Evolutionary conservation across 1,284 basidiomycete genomes (phyloP).

Genomic region (Papiliotrema laurentii): DNA sequence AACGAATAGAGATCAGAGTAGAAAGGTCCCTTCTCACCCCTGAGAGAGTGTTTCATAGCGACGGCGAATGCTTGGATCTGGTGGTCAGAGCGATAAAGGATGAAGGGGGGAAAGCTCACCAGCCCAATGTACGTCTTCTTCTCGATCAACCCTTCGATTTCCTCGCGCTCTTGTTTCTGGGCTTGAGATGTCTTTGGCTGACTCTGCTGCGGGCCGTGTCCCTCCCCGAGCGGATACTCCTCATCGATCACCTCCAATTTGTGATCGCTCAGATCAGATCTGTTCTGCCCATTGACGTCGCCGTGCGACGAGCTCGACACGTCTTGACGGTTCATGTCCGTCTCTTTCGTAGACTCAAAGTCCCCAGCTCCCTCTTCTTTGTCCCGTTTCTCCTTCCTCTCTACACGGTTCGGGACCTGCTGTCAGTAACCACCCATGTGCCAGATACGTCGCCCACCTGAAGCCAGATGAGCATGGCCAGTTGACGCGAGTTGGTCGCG

Average conservation of each 20-base stretch:
- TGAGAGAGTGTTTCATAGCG: constrained; percentile 29
- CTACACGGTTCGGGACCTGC: background rate
- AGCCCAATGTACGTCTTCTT: constrained; percentile 36
- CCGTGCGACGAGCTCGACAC: background rate
- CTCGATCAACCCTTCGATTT: constrained; percentile 25
- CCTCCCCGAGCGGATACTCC: too few relatives aligned
- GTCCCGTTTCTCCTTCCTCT: constrained; percentile 1
- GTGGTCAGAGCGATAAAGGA: too few relatives aligned
- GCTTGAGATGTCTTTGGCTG: too few relatives aligned
- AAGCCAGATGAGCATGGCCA: constrained; percentile 30
- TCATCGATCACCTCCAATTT: background rate
- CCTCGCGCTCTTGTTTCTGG: constrained; percentile 5
- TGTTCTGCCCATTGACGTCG: background rate
- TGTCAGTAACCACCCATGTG: background rate
- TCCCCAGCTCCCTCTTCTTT: constrained; percentile 6
- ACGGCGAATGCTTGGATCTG: constrained; percentile 34
- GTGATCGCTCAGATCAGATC: background rate
- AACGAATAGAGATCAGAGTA: constrained; percentile 33
- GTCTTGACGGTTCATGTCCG: background rate
- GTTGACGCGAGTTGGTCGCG: constrained; percentile 23
- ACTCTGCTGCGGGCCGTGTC: too few relatives aligned
- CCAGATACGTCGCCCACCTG: constrained; percentile 12
- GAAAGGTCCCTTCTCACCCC: constrained; percentile 34
- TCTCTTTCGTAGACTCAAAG: constrained; percentile 8
- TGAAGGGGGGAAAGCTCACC: constrained; percentile 15